Base-by-base conservation (phyloP, 148 eudicot genomes). In the Persicaria maculosa region DNA sequence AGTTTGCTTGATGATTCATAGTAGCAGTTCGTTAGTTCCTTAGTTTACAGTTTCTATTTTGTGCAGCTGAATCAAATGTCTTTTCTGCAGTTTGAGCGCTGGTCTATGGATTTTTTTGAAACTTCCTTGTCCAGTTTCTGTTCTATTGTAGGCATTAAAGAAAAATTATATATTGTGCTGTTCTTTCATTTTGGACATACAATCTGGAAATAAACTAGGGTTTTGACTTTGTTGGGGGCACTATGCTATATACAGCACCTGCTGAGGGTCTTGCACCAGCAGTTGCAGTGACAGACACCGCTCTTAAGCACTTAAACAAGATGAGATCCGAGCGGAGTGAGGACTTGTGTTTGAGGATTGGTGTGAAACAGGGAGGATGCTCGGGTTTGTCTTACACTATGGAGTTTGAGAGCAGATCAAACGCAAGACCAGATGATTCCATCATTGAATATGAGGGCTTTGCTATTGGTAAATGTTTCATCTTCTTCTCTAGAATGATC, bases 311-410 rank as follows among this genome's bases (percentile, higher is more conserved):
- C 84, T 83, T 95, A 83, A 92, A 80, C 81, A 90, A 87, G 83
- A 92, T 95, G 86, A 85, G 86, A 80, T 79, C 92, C 43, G 99
- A 92, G 50, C 65, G 79, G 54, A 84, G 79, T 73, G 92, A 90
- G 75, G 93, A 95, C 78, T 78, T 95, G 74, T 87, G 91, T 84
- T 87, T 95, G 64, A 88, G 99, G 82, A 91, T 95, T 72, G 99
- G 99, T 48, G 96, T 95, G 62, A 95, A 86, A 82, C 97, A 95
- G 77, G 99, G 99, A 84, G 97, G 99, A 75, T 95, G 99, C 83
- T 95, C 99, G 15, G 99, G 99, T 52, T 84, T 95, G 96, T 95
- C 99, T 64, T 95, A 95, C 80, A 85, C 87, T 16, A 95, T 95
- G 99, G 99, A 95, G 84, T 95, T 95, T 74, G 97, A 95, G 83